Percentiles rank a stretch among this genome's conserved stretches.
Evolutionary conservation across 139 green algal species (phyloP).

Genomic region (Picochlorum sp.): DNA sequence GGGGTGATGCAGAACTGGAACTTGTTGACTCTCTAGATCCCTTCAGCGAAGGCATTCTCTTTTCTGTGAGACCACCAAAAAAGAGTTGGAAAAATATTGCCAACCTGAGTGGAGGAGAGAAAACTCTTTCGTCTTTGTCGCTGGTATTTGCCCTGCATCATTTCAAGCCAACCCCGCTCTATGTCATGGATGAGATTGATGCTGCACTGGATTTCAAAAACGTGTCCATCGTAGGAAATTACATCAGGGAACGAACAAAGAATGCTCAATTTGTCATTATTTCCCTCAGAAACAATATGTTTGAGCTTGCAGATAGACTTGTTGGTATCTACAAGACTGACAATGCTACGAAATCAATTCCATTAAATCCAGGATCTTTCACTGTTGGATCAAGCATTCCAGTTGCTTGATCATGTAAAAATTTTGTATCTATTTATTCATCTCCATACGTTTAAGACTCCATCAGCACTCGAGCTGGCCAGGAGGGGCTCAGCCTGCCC

Average conservation of each 20-base stretch:
- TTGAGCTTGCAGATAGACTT: slow-evolving; percentile 95
- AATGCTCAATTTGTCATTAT: slow-evolving; percentile 98
- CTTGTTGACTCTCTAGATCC: slow-evolving; percentile 96
- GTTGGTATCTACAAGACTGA: slow-evolving; percentile 99
- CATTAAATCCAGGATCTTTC: slow-evolving; percentile 76
- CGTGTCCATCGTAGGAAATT: slow-evolving; percentile 98
- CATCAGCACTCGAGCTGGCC: slow-evolving; percentile 59
- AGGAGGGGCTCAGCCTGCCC: slow-evolving; percentile 45
- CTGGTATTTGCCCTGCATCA: slow-evolving; percentile 99
- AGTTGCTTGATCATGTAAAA: background rate
- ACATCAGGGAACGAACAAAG: slow-evolving; percentile 95
- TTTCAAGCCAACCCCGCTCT: slow-evolving; percentile 98
- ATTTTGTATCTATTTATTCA: slow-evolving; percentile 2
- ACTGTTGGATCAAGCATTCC: slow-evolving; percentile 2
- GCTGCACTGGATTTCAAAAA: slow-evolving; percentile 98
- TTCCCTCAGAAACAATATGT: slow-evolving; percentile 99
- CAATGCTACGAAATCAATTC: slow-evolving; percentile 93
- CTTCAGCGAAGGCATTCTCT: slow-evolving; percentile 84
- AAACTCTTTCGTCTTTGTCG: slow-evolving; percentile 89
- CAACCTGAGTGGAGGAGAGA: slow-evolving; percentile 95
- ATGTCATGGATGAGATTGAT: slow-evolving; percentile 99
- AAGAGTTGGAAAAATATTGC: slow-evolving; percentile 99
- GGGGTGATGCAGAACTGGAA: slow-evolving; percentile 97
- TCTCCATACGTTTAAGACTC: slow-evolving; percentile 74
- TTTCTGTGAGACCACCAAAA: slow-evolving; percentile 92